Base-by-base conservation (phyloP, 345 rosid genomes). In the Euphorbia tirucalli region DNA sequence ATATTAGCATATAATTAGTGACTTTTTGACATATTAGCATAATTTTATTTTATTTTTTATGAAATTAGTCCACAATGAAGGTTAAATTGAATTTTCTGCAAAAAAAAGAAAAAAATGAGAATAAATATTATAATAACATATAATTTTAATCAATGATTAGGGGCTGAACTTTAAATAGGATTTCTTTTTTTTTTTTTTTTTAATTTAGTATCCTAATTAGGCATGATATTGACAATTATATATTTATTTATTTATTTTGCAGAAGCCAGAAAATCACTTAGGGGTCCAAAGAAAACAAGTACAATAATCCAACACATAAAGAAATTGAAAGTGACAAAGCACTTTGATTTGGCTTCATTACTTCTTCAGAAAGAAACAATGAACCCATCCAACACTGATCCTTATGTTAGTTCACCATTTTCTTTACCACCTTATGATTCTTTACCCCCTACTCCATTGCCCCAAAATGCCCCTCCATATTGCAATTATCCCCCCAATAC, bases 361-460 rank as follows among this genome's bases (percentile, higher is more conserved):
- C 75, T 65, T 80, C 82, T 77, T 77, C 69, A 78, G 24, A 70
- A 43, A 61, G 72, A 87, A 71, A 82, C 88, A 16, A 74, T 78
- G 72, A 89, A 78, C 39, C 68, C 81, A 74, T 65, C 83, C 19
- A 89, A 85, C 48, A 66, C 87, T 19, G 72, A 80, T 71, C 86
- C 93, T 18, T 78, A 85, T 35, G 85, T 89, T 19, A 80, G 83
- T 66, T 83, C 97, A 30, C 88, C 89, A 21, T 85, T 84, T 69
- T 69, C 85, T 71, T 66, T 89, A 67, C 85, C 92, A 39, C 90
- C 96, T 14, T 80, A 79, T 46, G 92, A 85, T 28, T 81, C 90
- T 11, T 75, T 88, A 16, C 60, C 88, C 3, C 92, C 92, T 19
- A 67, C 70, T 64, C 71, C 87, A 7, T 79, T 79, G 49, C 84